These are phyloP conservation scores for Penicillium ucsense DNA, from an alignment of 495 filamentous ascomycete species.

Conservation along the genomic window DNA sequence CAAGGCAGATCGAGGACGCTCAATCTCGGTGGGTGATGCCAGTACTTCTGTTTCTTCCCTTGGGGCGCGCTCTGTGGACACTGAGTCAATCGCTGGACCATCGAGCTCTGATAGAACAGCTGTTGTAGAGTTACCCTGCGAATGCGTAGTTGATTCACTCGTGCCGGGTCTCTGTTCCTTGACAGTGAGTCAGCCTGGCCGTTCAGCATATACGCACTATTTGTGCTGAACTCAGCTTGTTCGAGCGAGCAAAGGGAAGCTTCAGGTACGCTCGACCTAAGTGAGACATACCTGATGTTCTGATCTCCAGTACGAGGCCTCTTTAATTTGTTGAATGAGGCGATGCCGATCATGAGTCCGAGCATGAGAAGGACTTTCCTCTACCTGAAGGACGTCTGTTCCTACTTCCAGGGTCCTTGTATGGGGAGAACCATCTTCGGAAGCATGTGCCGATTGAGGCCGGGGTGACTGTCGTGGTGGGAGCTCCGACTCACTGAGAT, in stretches of 20 bases:
- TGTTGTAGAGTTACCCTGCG: not conserved
- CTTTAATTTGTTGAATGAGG: conserved; percentile 80
- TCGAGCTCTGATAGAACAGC: conserved; percentile 1
- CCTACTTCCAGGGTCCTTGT: not conserved
- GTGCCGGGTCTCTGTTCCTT: conserved; percentile 3
- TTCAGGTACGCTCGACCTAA: not conserved
- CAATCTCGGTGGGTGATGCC: conserved; percentile 48
- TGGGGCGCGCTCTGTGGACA: not conserved
- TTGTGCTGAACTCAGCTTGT: too few relatives aligned
- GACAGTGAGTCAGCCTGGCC: conserved; percentile 3
- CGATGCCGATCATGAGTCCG: conserved; percentile 52
- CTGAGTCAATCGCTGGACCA: conserved; percentile 1
- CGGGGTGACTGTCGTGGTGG: conserved; percentile 8
- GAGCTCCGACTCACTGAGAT: conserved; percentile 12
- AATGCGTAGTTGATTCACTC: conserved; percentile 3
- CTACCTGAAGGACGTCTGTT: not conserved
- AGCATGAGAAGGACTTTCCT: conserved; percentile 7
- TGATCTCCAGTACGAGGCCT: conserved; percentile 67
- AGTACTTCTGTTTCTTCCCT: conserved; percentile 14
- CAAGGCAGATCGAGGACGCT: conserved; percentile 76
- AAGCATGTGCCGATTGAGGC: conserved; percentile 2
- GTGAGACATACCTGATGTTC: conserved; percentile 49
- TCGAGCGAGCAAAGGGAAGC: too few relatives aligned
- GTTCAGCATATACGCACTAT: too few relatives aligned
- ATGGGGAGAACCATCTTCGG: not conserved